Base-by-base conservation (phyloP, 495 filamentous ascomycete genomes). In the Penicillium fimorum region DNA sequence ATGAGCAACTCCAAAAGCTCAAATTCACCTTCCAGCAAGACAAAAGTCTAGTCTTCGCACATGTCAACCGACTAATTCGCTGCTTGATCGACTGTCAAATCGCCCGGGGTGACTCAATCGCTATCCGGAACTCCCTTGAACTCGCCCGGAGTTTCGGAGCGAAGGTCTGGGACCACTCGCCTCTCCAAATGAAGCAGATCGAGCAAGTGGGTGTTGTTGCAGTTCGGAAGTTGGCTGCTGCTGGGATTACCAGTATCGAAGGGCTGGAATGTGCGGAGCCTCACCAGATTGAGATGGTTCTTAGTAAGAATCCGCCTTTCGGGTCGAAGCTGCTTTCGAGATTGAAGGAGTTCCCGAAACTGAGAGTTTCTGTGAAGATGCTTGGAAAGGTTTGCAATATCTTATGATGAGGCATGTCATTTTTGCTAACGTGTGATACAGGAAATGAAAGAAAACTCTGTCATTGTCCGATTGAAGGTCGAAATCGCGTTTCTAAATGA, bases 31-130 rank as follows among this genome's bases (percentile, higher is more conserved):
- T 89, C 50, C 69, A 80, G 17, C 80, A 84, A 48, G 92, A 97
- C n/a, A 89, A 85, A 61, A 71, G 45, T 17, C 61, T 84, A 9
- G 80, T 97, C 24, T 91, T 97, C 60, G 81, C 87, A 22, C 82
- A 89, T 50, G 74, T 89, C 6, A 84, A 86, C 59, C 83, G 92
- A 7, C 70, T 97, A 0, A 81, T 93, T 17, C 84, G 90, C 8
- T 96, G 92, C 59, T 80, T 96, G 9, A 82, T 96, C 46, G 94
- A 97, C 68, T 96, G 92, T 61, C 84, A 90, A 60, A 79, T 88
- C 9, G 59, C 76, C 20, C 79, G 86, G 6, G 73, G 82, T 8
- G 91, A 96, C 63, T 84, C 89, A 0, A 63, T 87, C 4, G 74
- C 84, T 10, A 80, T 82, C 10, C 80, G 81, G 45, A 87, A 86